phyloP scores from a whole-genome alignment of 2,329 filamentous ascomycete genomes.

The Coniosporium uncinatum region DNA sequence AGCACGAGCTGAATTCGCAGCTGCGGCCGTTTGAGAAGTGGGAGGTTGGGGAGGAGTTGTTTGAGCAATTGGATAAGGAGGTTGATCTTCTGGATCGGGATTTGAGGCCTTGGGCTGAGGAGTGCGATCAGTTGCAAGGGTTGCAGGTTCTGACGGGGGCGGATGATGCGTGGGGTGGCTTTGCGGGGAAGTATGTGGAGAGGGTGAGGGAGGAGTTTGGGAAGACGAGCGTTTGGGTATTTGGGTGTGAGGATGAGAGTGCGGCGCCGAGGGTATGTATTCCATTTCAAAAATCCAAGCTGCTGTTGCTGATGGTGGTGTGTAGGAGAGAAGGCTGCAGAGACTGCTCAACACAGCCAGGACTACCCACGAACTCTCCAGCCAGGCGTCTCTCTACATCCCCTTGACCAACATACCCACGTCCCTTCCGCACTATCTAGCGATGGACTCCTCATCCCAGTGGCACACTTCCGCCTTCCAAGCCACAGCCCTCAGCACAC shows the following conservation, averaged over 20 bases:
- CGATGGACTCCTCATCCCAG: constrained; percentile 54
- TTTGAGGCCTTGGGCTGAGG: constrained; percentile 80
- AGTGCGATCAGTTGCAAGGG: constrained; percentile 89
- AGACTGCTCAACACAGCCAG: constrained; percentile 45
- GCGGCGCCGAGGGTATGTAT: neutral
- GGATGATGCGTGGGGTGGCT: constrained; percentile 45
- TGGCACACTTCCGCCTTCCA: constrained; percentile 83
- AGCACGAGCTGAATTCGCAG: constrained; percentile 70
- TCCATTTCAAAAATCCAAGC: neutral
- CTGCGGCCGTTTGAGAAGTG: constrained; percentile 81
- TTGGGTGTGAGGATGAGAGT: constrained; percentile 64
- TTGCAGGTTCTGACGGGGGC: constrained; percentile 58
- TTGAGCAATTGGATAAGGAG: constrained; percentile 45
- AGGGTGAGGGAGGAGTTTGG: constrained; percentile 84
- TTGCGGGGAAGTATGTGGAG: constrained; percentile 44
- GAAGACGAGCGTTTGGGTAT: constrained; percentile 82
- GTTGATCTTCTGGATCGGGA: constrained; percentile 90
- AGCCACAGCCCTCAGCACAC: constrained; percentile 70
- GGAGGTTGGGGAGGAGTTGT: constrained; percentile 69
- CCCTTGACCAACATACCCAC: constrained; percentile 62
- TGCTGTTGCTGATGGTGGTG: too few species aligned
- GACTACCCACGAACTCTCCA: constrained; percentile 61
- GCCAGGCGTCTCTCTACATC: constrained; percentile 71
- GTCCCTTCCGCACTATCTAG: constrained; percentile 50
- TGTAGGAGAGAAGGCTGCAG: neutral